Base-by-base conservation (phyloP, 2,329 filamentous ascomycete species). In the Cladosporium sp. region DNA sequence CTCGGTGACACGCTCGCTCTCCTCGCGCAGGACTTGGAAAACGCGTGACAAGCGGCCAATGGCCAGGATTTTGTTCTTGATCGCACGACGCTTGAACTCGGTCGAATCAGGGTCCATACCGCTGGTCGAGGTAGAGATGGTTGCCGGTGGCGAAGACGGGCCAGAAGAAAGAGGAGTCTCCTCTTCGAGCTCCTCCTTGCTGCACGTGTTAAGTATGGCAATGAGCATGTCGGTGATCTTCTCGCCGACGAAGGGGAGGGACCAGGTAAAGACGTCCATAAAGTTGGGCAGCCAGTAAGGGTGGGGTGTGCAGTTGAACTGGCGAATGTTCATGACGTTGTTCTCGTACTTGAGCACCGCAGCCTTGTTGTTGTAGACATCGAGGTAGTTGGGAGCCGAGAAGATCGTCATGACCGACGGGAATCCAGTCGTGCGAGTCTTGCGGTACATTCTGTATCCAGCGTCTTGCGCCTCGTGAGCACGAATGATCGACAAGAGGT, bases 231-330 rank as follows among this genome's bases (percentile, higher is more conserved):
- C 93, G 15, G 93, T 97, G 65, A 99, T 76, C 80, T 99, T 99
- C 73, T 99, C 93, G 56, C 93, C 92, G 19, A 99, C 93, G 72
- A 99, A 99, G 0, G 93, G 93, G 54, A 99, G 78, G 29, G 93
- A 99, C 93, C 93, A 99, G n/a, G 93, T 99, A 68, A 99, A 99
- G 56, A 99, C 93, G 66, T 99, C 93, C 93, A 99, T 99, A 68
- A 99, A 99, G 76, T 99, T 99, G 50, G 93, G 93, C 43, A 99
- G 82, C 93, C 93, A 99, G 78, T 99, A 99, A 6, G 93, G 93
- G 70, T 99, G 93, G 29, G 93, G 93, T 18, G 93, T 97, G 80
- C 92, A 99, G 79, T 99, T 99, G 77, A 99, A 99, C 72, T 99
- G 93, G 53, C 93, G 84, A 67, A 99, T 99, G 77, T 99, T 99